Evolutionary conservation across 352 stramenopile species (phyloP), one percentile per base, ranked within the genome.

Genomic region (Pythium phragmitis): DNA sequence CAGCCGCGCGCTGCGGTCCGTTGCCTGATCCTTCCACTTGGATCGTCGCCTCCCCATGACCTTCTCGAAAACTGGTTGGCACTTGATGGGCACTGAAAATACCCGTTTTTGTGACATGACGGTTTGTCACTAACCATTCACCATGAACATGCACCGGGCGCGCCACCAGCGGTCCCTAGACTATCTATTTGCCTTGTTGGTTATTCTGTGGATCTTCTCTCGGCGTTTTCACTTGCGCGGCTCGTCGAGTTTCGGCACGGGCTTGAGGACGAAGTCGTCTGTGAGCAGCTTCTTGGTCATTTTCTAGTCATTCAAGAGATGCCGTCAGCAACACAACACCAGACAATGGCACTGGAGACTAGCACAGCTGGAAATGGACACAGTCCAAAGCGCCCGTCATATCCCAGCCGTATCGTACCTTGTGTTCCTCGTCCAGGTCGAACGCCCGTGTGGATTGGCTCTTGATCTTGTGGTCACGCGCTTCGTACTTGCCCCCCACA

Each of bases 241-340:
- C 46, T 69, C 67, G 41, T 74, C 68, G 7, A 61, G 58, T 43
- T 67, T 67, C 7, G 87, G 87, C 49, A 96, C 80, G 9, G 85
- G 87, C 63, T 96, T 96, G 60, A 96, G 69, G 63, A 91, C 87
- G 53, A 94, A 96, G 59, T 94, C 87, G 60, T 93, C 79, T 12
- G 88, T 69, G 37, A 82, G 49, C 57, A 96, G 74, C 65, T 96
- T 96, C 68, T 91, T 75, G 34, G 80, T 91, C 63, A 96, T 94
- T 84, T 78, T 91, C 87, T 94, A 63, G 11, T 17, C 1, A 28
- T 7, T 9, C 6, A 42, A 9, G 6, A 12, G 37, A 42, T 42
- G 11, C 9, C 37, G 37, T 16, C 37, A 42, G 37, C 37, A 12
- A 42, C 26, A 30, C 26, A 30, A 30, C 26, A 30, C 26, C 26